Evolutionary conservation across 2,329 filamentous ascomycete genomes (phyloP).

Genomic region (Fusarium abutilonis): DNA sequence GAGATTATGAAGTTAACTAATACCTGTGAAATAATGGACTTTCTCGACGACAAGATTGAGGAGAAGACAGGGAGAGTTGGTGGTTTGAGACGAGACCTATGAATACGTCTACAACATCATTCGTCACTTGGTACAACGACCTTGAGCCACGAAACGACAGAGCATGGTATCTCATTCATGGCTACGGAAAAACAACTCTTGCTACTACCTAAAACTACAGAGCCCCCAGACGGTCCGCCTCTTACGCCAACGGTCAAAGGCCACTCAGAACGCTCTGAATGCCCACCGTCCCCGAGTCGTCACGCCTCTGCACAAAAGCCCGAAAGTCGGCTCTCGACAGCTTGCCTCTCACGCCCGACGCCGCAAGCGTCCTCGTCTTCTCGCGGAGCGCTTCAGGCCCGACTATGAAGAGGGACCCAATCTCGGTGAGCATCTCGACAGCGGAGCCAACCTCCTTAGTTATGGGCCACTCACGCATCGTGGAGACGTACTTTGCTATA

Average conservation of each 20-base stretch:
- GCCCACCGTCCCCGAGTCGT: conserved; percentile 82
- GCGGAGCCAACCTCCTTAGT: conserved; percentile 72
- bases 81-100: conserved; percentile 50
- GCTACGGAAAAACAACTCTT: conserved; percentile 22
- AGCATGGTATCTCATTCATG: conserved; percentile 42
- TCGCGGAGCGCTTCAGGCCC: conserved; percentile 81
- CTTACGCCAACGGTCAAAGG: conserved; percentile 50
- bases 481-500: conserved; percentile 89
- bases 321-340: conserved; percentile 77
- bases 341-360: conserved; percentile 60
- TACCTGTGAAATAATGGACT: conserved; percentile 69
- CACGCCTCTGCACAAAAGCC: conserved; percentile 83
- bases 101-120: conserved; percentile 15
- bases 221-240: conserved; percentile 13
- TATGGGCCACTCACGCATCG: conserved; percentile 84
- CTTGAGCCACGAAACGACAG: conserved; percentile 1
- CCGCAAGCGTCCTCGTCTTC: conserved; percentile 68
- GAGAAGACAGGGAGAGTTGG: conserved; percentile 47
- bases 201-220: conserved; percentile 19
- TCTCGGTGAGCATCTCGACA: conserved; percentile 89
- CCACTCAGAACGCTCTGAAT: conserved; percentile 84
- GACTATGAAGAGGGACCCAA: conserved; percentile 95
- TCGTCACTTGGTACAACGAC: background rate
- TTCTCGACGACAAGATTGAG: conserved; percentile 62
- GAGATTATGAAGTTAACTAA: conserved; percentile 60